Conservation (phyloP, 176 grass and related monocot species). For the Oryza nivara region DNA sequence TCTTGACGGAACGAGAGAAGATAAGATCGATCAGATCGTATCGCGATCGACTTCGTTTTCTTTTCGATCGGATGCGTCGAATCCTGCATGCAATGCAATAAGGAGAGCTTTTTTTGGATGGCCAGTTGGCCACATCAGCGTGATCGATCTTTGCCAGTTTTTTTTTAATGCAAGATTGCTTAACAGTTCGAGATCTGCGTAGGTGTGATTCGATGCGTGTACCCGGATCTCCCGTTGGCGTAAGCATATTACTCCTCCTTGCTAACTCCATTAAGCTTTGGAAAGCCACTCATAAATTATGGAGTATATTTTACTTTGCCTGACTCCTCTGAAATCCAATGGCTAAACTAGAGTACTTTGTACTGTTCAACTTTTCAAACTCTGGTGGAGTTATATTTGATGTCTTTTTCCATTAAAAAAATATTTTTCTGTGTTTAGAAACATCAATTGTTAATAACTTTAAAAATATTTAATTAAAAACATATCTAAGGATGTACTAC, state of each 20-base stretch:
- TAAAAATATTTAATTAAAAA: too few species aligned
- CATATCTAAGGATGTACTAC: too few species aligned
- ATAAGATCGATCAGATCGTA: conserved; percentile 14
- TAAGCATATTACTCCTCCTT: conserved; percentile 5
- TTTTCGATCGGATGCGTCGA: neutral
- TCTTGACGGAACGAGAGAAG: too few species aligned
- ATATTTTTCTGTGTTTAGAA: too few species aligned
- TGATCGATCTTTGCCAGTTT: conserved; percentile 3
- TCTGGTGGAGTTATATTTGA: too few species aligned
- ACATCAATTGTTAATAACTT: too few species aligned
- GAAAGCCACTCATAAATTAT: neutral
- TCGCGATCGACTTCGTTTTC: neutral
- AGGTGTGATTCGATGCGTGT: conserved; percentile 14
- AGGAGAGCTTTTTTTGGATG: neutral
- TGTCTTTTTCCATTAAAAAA: too few species aligned
- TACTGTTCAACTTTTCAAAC: too few species aligned
- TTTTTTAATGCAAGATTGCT: neutral
- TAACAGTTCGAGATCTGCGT: neutral
- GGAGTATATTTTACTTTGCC: neutral
- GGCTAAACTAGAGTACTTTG: neutral
- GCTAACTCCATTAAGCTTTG: neutral
- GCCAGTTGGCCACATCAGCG: neutral
- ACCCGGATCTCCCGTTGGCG: conserved; percentile 8
- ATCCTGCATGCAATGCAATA: conserved; percentile 8
- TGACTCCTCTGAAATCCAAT: neutral